phyloP scores from a whole-genome alignment of 2,329 filamentous ascomycete species.

The Trichoderma sp. region DNA sequence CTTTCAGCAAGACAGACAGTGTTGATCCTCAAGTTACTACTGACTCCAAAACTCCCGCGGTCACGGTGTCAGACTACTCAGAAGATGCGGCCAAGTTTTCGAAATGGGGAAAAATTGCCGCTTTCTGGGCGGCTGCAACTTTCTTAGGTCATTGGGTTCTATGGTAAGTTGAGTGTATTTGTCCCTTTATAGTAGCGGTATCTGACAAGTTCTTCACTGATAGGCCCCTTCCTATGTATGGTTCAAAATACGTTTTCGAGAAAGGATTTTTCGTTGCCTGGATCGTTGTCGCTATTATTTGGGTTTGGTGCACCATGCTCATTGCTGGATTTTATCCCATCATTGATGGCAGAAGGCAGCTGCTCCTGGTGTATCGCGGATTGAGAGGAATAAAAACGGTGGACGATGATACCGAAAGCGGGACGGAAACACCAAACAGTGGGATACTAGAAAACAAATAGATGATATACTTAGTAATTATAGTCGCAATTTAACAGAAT shows the following conservation, averaged over 20 bases:
- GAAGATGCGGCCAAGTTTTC: constrained; percentile 42
- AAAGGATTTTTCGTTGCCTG: constrained; percentile 52
- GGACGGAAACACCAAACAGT: neutral
- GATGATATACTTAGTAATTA: neutral
- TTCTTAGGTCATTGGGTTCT: constrained; percentile 56
- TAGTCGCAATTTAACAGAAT: neutral
- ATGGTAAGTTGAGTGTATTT: constrained; percentile 39
- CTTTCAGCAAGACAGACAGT: constrained; percentile 33
- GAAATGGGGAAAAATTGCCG: constrained; percentile 48
- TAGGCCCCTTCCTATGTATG: constrained; percentile 56
- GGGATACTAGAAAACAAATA: constrained; percentile 3
- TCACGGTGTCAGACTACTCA: constrained; percentile 30
- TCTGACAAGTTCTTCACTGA: neutral
- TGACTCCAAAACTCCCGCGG: constrained; percentile 29
- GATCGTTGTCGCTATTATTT: constrained; percentile 53
- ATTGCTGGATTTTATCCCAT: constrained; percentile 52
- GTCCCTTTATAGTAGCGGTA: neutral
- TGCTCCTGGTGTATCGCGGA: constrained; percentile 26
- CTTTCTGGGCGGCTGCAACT: constrained; percentile 49
- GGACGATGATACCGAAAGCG: neutral
- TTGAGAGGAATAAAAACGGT: constrained; percentile 12
- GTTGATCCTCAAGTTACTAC: neutral
- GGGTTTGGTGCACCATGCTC: constrained; percentile 54
- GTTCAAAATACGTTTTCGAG: constrained; percentile 49
- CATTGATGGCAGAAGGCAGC: constrained; percentile 44